phyloP scores from a whole-genome alignment of 2,329 filamentous ascomycete genomes.

The Tolypocladium endophyticum region DNA sequence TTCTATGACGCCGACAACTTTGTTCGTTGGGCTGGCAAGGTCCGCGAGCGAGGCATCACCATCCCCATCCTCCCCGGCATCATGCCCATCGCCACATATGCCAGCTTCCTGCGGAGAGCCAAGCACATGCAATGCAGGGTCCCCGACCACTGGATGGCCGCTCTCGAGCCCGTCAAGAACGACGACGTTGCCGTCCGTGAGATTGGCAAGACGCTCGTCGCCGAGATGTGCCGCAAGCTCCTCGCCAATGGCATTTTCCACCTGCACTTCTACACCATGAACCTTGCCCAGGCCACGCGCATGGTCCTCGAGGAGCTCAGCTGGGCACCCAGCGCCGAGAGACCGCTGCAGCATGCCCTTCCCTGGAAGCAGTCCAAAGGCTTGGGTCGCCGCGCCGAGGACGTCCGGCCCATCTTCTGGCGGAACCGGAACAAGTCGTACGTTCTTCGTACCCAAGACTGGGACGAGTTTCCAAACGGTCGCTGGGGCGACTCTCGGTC shows the following conservation, averaged over 20 bases:
- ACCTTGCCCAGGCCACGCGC: conserved; percentile 83
- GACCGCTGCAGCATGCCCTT: conserved; percentile 77
- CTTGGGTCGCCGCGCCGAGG: conserved; percentile 79
- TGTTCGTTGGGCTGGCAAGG: conserved; percentile 78
- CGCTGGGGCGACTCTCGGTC: conserved; percentile 97
- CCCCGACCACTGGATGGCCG: conserved; percentile 69
- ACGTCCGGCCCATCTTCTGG: conserved; percentile 98
- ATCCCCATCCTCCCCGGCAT: conserved; percentile 79
- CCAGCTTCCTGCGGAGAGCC: conserved; percentile 79
- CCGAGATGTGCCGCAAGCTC: conserved; percentile 81
- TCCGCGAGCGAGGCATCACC: conserved; percentile 73
- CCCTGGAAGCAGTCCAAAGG: conserved; percentile 95
- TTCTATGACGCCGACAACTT: conserved; percentile 98
- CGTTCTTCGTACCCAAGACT: conserved; percentile 88
- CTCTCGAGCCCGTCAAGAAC: conserved; percentile 88
- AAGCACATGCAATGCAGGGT: conserved; percentile 85
- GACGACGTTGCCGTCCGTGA: conserved; percentile 89
- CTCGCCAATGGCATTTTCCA: conserved; percentile 74
- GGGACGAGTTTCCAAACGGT: conserved; percentile 98
- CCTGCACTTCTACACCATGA: conserved; percentile 99
- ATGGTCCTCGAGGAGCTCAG: conserved; percentile 88
- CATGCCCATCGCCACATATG: conserved; percentile 86
- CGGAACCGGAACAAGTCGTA: conserved; percentile 95
- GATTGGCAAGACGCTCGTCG: conserved; percentile 76
- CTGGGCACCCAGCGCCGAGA: conserved; percentile 66